A percentile compares a stretch with the other conserved stretches of the same genome.
These are phyloP conservation scores for Fonsecaea monophora DNA, from an alignment of 2,329 filamentous ascomycete species.

Conservation along the genomic window DNA sequence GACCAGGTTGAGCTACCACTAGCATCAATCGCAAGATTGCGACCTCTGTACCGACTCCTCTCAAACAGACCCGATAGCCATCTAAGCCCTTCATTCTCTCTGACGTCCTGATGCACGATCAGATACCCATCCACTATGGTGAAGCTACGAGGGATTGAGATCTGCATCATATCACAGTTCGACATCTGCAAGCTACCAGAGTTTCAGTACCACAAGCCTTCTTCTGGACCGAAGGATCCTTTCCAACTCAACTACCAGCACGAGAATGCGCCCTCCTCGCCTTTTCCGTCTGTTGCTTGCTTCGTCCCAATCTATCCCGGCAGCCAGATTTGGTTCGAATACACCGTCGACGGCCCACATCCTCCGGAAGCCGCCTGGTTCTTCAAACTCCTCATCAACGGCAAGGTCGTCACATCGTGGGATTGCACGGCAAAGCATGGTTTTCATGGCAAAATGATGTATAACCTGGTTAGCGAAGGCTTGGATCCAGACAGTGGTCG, in stretches of 20 bases:
- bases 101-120: background rate
- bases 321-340: constrained; percentile 41
- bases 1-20: background rate
- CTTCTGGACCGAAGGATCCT: constrained; percentile 12
- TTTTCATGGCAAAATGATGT: constrained; percentile 40
- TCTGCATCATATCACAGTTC: constrained; percentile 39
- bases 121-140: constrained; percentile 30
- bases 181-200: constrained; percentile 38
- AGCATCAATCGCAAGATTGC: background rate
- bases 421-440: constrained; percentile 38
- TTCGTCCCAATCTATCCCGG: constrained; percentile 39
- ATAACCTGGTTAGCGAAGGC: constrained; percentile 33
- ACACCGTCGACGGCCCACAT: constrained; percentile 40
- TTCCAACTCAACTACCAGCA: constrained; percentile 8
- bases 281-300: constrained; percentile 31
- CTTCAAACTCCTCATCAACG: constrained; percentile 39
- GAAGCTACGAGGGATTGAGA: constrained; percentile 38
- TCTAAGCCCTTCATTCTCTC: background rate
- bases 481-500: constrained; percentile 22
- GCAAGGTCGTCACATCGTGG: constrained; percentile 33
- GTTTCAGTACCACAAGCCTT: constrained; percentile 19
- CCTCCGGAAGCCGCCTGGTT: constrained; percentile 37
- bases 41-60: background rate
- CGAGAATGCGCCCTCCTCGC: background rate
- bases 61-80: background rate